These are phyloP conservation scores for Tolypocladium nubicola DNA, from an alignment of 2,329 filamentous ascomycete genomes.

Conservation along the genomic window DNA sequence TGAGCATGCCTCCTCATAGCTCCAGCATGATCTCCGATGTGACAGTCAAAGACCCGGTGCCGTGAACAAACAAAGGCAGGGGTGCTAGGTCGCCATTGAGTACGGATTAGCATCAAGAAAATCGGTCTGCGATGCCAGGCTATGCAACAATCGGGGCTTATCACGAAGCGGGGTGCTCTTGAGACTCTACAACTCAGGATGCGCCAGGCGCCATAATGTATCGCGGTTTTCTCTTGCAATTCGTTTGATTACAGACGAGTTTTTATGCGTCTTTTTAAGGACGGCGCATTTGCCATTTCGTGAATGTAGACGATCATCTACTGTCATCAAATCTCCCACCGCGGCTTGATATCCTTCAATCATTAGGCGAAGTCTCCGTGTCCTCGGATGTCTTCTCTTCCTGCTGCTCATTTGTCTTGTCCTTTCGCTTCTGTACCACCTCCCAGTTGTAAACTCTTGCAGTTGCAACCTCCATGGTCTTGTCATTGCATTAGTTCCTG, in stretches of 20 bases:
- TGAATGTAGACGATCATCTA: background rate
- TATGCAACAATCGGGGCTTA: constrained; percentile 15
- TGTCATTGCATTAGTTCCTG: constrained; percentile 1
- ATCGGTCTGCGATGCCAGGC: background rate
- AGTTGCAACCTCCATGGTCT: constrained; percentile 95
- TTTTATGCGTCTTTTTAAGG: background rate
- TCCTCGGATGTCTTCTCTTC: constrained; percentile 28
- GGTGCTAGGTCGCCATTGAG: background rate
- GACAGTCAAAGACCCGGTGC: background rate
- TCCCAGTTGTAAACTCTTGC: constrained; percentile 99
- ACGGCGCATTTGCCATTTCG: background rate
- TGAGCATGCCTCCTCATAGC: constrained; percentile 26
- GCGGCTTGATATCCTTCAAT: background rate
- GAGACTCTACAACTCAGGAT: no score
- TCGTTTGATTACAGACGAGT: background rate
- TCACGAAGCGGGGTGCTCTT: constrained; percentile 1
- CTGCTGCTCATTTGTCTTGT: constrained; percentile 57
- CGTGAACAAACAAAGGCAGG: background rate
- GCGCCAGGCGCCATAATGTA: background rate
- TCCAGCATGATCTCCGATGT: constrained; percentile 7
- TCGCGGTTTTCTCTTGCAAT: background rate
- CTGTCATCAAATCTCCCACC: background rate
- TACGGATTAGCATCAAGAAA: background rate
- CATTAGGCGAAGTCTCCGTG: constrained; percentile 11
- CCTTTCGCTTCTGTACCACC: constrained; percentile 88